Evolutionary conservation across 345 rosid species (phyloP), one percentile per base, ranked within the genome.

Genomic region (Ricinus communis): DNA sequence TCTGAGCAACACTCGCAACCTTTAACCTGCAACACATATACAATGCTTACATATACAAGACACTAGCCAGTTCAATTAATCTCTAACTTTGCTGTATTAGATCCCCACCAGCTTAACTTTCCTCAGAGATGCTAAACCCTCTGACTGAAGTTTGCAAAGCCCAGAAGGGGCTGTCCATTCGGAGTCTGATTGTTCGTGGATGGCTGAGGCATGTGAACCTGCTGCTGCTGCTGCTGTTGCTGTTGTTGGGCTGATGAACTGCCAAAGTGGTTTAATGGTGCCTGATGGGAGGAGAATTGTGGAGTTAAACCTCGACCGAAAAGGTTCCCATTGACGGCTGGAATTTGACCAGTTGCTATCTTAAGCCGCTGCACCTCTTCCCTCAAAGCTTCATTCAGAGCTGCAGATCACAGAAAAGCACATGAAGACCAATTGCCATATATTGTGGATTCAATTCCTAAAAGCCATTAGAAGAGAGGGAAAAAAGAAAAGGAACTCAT

Each of bases 361-460:
- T 87, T 94, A 57, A 94, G 96, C 79, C 98, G 86, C 74, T 88
- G 90, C 70, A 91, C 96, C 84, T 94, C 98, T 38, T 87, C 97
- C 72, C 85, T 85, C 75, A 91, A 71, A 8, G 87, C 82, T 73
- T 94, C 97, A 55, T 91, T 87, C 61, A 94, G 82, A 65, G 98
- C 98, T 94, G 87, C 82, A 78, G 18, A 46, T 33, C 67, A 19
- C 49, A 57, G 27, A 30, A 53, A 40, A 46, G 11, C 46, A 41
- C 8, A 46, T 36, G 11, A 30, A 19, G 5, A 14, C n/a, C 43
- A 50, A 43, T 40, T 41, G 14, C 53, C 33, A 5, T 4, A 25
- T 11, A 25, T 24, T 36, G 19, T 36, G 7, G 46, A n/a, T 66
- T 52, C 38, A 25, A 25, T 46, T 64, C 4, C 5, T 14, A 24